Percentiles rank a stretch among this genome's conserved stretches.
Conservation (phyloP, 495 filamentous ascomycete species). For the Penicillium subrubescens region DNA sequence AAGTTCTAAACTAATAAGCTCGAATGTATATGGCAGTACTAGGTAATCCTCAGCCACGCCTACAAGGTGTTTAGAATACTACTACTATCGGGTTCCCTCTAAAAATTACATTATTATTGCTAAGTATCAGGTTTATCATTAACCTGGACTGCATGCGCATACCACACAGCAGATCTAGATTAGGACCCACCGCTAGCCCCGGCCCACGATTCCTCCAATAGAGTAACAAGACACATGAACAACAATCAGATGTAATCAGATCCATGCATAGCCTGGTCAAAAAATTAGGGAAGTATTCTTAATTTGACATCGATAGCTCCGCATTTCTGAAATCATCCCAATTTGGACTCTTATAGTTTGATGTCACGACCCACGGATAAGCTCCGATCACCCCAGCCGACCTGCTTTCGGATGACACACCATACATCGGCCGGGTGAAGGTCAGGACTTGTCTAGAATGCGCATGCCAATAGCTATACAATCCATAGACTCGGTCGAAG, state of each 20-base stretch:
- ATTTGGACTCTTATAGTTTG: not conserved
- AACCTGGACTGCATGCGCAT: not conserved
- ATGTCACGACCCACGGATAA: conserved; percentile 10
- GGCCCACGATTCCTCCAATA: not conserved
- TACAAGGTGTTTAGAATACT: no score
- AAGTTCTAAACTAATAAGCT: no score
- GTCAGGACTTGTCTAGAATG: not conserved
- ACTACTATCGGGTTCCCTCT: no score
- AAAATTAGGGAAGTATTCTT: conserved; percentile 2
- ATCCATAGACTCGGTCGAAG: not conserved
- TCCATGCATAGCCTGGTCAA: not conserved
- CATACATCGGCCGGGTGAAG: not conserved
- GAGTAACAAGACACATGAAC: not conserved
- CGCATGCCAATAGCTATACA: not conserved
- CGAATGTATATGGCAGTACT: no score
- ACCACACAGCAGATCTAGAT: not conserved
- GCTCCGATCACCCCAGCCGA: not conserved
- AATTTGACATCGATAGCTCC: not conserved
- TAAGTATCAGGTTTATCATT: not conserved
- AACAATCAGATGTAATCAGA: not conserved
- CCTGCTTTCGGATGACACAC: not conserved
- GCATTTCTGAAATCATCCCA: conserved; percentile 2
- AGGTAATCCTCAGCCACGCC: no score
- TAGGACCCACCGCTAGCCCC: not conserved
- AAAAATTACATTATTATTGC: no score